Evolutionary conservation across 352 stramenopile species (phyloP), one percentile per base, ranked within the genome.

Genomic region (Pythium brassicae): DNA sequence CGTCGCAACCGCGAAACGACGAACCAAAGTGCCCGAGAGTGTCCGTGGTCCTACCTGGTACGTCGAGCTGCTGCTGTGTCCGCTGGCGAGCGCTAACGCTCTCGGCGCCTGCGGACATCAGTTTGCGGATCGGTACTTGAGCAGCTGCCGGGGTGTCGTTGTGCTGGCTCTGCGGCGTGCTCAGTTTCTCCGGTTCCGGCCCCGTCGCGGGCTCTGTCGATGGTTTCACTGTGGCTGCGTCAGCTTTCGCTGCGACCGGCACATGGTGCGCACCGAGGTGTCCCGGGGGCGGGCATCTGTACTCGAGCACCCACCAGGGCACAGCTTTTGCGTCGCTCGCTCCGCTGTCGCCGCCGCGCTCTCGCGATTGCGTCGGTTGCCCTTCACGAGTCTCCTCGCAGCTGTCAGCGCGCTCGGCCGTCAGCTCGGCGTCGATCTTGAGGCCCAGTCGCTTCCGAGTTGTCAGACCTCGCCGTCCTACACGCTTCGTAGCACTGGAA

Each of bases 301-400:
- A 86, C 58, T 86, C 75, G 43, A 83, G 57, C 42, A 83, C 63
- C 75, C 75, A 86, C 75, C 75, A 86, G 19, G 75, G 68, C 27
- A 76, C 60, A 20, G 59, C 54, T 8, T 72, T 59, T 14, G 54
- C 32, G 10, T 35, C 26, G 8, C 19, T 42, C 11, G 34, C 25
- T 10, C 22, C 55, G 32, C 17, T 51, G 7, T 27, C 43, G 6
- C 10, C 12, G 20, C 14, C 20, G 23, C 9, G 42, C 12, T 34
- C 40, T 4, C 8, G 5, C 20, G 35, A 15, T 5, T 39, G 34
- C 19, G 50, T 50, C 49, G 39, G 19, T 47, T 61, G 10, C 27
- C 42, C 50, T 32, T 55, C 43, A 34, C 59, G 59, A 39, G 39
- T 62, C 48, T 62, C 42, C 20, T 47, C 42, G n/a, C 42, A 47